Evolutionary conservation across 75 land plant species (phyloP).

Genomic region (Pinus albicaulis): DNA sequence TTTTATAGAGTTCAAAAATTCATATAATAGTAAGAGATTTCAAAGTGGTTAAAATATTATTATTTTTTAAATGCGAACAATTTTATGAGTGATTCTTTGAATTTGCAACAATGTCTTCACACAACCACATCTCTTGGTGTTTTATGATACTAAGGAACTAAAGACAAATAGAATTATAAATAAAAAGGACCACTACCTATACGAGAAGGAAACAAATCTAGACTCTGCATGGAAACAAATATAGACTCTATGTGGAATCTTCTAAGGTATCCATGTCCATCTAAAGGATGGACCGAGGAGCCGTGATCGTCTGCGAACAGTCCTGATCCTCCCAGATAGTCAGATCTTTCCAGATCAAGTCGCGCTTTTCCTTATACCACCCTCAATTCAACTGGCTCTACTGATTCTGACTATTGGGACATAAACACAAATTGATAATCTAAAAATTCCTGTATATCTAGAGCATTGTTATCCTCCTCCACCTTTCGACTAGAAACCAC

Average conservation of each 20-base stretch:
- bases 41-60: too few relatives aligned
- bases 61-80: too few relatives aligned
- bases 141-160: too few relatives aligned
- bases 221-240: constrained; percentile 13
- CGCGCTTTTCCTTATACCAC: constrained; percentile 55
- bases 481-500: too few relatives aligned
- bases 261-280: constrained; percentile 78
- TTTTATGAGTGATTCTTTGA: too few relatives aligned
- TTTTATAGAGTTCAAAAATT: too few relatives aligned
- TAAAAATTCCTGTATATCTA: constrained; percentile 38
- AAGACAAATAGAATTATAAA: neutral
- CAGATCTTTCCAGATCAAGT: constrained; percentile 56
- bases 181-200: constrained; percentile 20
- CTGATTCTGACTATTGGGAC: constrained; percentile 59
- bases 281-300: constrained; percentile 72
- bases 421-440: constrained; percentile 70
- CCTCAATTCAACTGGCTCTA: constrained; percentile 28
- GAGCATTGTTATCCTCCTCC: neutral
- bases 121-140: too few relatives aligned
- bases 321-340: constrained; percentile 73
- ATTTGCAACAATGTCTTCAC: too few relatives aligned
- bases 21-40: too few relatives aligned
- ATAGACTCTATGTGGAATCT: constrained; percentile 26
- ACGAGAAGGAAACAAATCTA: constrained; percentile 36
- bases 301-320: constrained; percentile 71